Evolutionary conservation across 2,329 filamentous ascomycete species (phyloP).

Genomic region (Aureobasidium mangrovei): DNA sequence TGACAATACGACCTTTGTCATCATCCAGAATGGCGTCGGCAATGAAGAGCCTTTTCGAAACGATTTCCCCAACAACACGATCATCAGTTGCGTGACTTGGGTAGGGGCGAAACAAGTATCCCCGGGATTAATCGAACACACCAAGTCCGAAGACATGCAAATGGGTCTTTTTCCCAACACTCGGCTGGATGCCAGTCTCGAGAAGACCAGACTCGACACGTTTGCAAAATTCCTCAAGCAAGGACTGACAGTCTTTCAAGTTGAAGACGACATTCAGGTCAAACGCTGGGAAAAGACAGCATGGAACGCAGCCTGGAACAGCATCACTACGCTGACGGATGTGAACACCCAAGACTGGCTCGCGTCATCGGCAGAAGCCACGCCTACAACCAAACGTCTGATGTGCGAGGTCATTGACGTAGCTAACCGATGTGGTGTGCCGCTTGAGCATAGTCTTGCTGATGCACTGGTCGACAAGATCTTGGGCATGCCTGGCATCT

Average conservation of each 20-base stretch:
- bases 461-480: conserved; percentile 34
- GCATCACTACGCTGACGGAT: conserved; percentile 39
- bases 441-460: conserved; percentile 29
- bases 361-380: conserved; percentile 32
- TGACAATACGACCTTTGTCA: conserved; percentile 44
- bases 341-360: conserved; percentile 37
- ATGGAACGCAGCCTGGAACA: conserved; percentile 54
- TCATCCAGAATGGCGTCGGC: conserved; percentile 56
- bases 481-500: conserved; percentile 31
- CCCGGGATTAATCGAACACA: conserved; percentile 44
- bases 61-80: conserved; percentile 42
- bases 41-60: conserved; percentile 49
- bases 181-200: conserved; percentile 21
- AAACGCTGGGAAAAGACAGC: conserved; percentile 54
- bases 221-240: conserved; percentile 36
- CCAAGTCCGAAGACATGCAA: conserved; percentile 46
- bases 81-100: conserved; percentile 50
- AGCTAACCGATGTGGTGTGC: conserved; percentile 31
- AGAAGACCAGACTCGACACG: conserved; percentile 32
- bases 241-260: conserved; percentile 38
- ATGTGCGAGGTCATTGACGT: conserved; percentile 39
- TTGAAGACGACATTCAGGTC: conserved; percentile 47
- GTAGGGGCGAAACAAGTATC: conserved; percentile 43
- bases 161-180: conserved; percentile 44
- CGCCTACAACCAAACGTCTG: conserved; percentile 30